phyloP scores from a whole-genome alignment of 2,329 filamentous ascomycete genomes.

The Rhexocercosporidium sp. region DNA sequence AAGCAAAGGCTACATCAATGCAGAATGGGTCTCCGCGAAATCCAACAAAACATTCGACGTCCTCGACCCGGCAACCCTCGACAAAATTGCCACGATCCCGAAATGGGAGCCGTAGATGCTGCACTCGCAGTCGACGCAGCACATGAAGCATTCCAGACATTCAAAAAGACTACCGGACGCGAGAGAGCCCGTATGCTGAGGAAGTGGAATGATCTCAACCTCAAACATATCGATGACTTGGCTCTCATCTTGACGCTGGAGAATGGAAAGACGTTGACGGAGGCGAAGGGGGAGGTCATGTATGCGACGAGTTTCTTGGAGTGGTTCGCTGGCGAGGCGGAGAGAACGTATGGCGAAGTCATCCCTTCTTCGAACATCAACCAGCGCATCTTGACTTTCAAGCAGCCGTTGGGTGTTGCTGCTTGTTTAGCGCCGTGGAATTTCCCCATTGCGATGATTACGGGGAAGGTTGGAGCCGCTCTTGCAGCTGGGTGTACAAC shows the following conservation, averaged over 20 bases:
- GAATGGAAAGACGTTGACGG: slow-evolving; percentile 69
- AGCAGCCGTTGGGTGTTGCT: slow-evolving; percentile 32
- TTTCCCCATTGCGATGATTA: slow-evolving; percentile 60
- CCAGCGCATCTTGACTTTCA: slow-evolving; percentile 27
- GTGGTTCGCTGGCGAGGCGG: slow-evolving; percentile 62
- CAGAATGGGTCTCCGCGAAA: slow-evolving; percentile 57
- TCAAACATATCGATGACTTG: slow-evolving; percentile 69
- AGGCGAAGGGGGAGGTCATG: slow-evolving; percentile 62
- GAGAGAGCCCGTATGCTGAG: slow-evolving; percentile 65
- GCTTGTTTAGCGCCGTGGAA: slow-evolving; percentile 44
- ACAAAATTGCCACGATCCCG: slow-evolving; percentile 55
- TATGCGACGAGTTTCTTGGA: slow-evolving; percentile 66
- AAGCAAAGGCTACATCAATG: slow-evolving; percentile 57
- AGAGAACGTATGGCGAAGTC: slow-evolving; percentile 26
- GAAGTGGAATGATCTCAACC: slow-evolving; percentile 71
- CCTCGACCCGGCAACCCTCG: slow-evolving; percentile 52
- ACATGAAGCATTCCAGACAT: slow-evolving; percentile 50
- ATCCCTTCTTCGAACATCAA: slow-evolving; percentile 18
- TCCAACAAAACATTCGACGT: slow-evolving; percentile 60
- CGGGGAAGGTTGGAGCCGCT: slow-evolving; percentile 55
- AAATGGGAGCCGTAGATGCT: slow-evolving; percentile 55
- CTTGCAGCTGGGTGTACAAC: slow-evolving; percentile 89
- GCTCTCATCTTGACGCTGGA: slow-evolving; percentile 67
- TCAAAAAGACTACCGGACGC: slow-evolving; percentile 64
- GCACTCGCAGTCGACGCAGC: slow-evolving; percentile 56